Evolutionary conservation across 148 eudicot species (phyloP).

Genomic region (Vaccinium darrowii): DNA sequence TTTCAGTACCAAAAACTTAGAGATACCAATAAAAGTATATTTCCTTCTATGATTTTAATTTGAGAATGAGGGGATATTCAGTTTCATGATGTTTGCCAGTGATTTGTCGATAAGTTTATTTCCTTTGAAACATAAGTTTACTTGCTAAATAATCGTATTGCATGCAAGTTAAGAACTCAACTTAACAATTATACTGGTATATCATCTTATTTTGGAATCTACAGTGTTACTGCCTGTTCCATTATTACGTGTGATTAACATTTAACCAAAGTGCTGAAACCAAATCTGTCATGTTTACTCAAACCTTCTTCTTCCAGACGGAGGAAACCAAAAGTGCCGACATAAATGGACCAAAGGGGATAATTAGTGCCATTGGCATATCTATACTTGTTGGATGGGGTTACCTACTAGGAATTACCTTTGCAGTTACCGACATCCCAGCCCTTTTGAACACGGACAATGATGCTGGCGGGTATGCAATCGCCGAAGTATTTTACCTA

Average conservation of each 20-base stretch:
- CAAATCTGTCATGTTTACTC: constrained; percentile 7
- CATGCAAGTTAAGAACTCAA: background rate
- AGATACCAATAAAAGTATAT: background rate
- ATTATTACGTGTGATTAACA: background rate
- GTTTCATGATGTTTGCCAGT: background rate
- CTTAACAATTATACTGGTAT: background rate
- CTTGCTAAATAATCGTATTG: background rate
- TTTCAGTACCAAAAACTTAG: background rate
- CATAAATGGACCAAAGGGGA: constrained; percentile 92
- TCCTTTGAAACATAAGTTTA: background rate
- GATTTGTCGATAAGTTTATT: background rate
- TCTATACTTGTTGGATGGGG: constrained; percentile 92
- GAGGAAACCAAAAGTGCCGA: constrained; percentile 98
- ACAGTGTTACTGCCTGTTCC: background rate
- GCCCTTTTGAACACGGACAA: constrained; percentile 61
- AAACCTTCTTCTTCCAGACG: constrained; percentile 46
- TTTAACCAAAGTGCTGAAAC: constrained; percentile 10
- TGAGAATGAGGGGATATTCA: background rate
- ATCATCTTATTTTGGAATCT: background rate
- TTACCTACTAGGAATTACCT: constrained; percentile 88
- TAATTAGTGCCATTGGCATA: constrained; percentile 86
- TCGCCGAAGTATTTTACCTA: constrained; percentile 80
- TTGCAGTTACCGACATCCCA: constrained; percentile 82
- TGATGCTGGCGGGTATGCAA: constrained; percentile 94
- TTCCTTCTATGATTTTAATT: background rate